Base-by-base conservation (phyloP, 1,284 basidiomycete species). In the Agroathelia rolfsii region DNA sequence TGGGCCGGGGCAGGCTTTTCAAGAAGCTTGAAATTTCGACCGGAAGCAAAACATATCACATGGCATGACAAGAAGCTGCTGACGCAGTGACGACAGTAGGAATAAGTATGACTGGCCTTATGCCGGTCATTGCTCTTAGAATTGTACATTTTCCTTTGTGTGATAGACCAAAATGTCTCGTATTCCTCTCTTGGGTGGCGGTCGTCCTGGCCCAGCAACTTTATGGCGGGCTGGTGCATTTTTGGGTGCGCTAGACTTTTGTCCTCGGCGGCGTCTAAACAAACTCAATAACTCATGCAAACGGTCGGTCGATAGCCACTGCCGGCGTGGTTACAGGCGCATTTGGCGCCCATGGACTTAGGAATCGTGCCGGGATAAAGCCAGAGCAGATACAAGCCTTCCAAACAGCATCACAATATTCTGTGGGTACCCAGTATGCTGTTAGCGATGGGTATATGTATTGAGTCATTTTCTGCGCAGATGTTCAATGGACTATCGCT, bases 401-500 rank as follows among this genome's bases (percentile, higher is more conserved):
- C 69, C 58, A 62, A 41, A 75, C 66, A 11, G 82, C 75, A 6
- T 61, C 76, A 3, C 61, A 64, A 37, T 84, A 83, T 49, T 64
- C 70, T 39, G 80, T 83, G 49, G 28, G 69, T 53, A 8, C 23
- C 26, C 14, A 10, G 14, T 13, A 35, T 28, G 18, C 28, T 14
- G 15, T 18, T 20, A 14, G 33, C 13, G 22, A 13, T 21, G 26
- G 15, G 20, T 10, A 28, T n/a, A 4, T 10, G n/a, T 14, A 28
- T 40, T 26, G 30, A 22, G 21, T 18, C 23, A 28, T 35, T 34
- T 28, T 20, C 6, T 28, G 6, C 5, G 21, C 39, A 84, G 77
- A 66, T 88, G 30, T 77, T 72, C 51, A 88, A 89, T 45, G 87
- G 86, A 10, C 63, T 90, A 11, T 81, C 70, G 0, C 56, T 89